These are phyloP conservation scores for Juglanconis sp. DNA, from an alignment of 2,329 filamentous ascomycete genomes.

Conservation along the genomic window DNA sequence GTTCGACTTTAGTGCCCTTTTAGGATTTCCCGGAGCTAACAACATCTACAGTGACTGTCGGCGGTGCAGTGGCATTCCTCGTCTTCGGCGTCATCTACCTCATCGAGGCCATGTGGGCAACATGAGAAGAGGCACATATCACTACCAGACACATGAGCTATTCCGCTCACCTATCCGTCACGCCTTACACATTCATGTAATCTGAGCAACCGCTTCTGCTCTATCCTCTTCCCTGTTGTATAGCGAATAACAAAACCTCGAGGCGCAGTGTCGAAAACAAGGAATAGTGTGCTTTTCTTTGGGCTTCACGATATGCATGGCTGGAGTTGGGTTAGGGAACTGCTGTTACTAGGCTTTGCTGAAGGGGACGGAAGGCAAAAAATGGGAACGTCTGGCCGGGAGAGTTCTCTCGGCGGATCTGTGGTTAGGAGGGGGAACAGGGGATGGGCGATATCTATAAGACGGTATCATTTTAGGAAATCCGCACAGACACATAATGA, in stretches of 20 bases:
- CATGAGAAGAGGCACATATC: constrained; percentile 15
- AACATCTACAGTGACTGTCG: constrained; percentile 73
- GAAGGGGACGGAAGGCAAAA: neutral
- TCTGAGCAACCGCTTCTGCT: neutral
- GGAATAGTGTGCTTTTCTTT: neutral
- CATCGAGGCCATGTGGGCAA: constrained; percentile 69
- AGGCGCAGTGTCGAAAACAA: neutral
- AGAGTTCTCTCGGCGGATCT: neutral
- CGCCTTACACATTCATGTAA: constrained; percentile 3
- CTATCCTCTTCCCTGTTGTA: neutral
- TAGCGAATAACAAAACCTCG: neutral
- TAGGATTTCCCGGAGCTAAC: neutral
- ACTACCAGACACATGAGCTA: neutral
- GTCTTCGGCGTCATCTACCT: constrained; percentile 91
- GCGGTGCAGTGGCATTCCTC: constrained; percentile 86
- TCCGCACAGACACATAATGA: neutral
- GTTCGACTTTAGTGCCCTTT: neutral
- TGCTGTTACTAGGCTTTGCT: neutral
- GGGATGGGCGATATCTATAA: neutral
- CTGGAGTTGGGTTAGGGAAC: constrained; percentile 4
- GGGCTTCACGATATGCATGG: constrained; percentile 3
- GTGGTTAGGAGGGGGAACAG: neutral
- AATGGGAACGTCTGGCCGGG: neutral
- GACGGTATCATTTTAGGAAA: neutral
- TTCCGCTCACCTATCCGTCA: neutral